Evolutionary conservation across 2,329 filamentous ascomycete species (phyloP).

Genomic region (Penicillium palitans): DNA sequence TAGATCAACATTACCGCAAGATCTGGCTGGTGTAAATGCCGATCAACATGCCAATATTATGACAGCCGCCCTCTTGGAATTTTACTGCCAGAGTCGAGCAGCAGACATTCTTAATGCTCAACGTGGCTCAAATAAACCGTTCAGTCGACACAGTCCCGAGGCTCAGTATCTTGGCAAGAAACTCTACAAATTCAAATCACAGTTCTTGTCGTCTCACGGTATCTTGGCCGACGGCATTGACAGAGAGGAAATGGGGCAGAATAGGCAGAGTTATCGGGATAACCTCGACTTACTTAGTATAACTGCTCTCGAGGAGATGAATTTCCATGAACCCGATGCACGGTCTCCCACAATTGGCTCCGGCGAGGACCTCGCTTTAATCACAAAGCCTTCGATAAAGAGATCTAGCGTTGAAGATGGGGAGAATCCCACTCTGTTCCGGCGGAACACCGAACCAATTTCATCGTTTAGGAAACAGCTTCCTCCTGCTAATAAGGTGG

Average conservation of each 20-base stretch:
- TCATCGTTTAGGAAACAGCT: conserved; percentile 20
- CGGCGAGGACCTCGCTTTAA: conserved; percentile 24
- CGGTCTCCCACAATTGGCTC: conserved; percentile 24
- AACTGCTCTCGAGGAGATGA: conserved; percentile 39
- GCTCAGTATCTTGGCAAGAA: conserved; percentile 44
- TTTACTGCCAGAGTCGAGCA: conserved; percentile 47
- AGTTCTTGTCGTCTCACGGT: conserved; percentile 44
- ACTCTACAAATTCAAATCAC: conserved; percentile 45
- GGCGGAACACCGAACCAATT: conserved; percentile 11
- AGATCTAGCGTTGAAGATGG: conserved; percentile 17
- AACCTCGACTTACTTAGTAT: conserved; percentile 45
- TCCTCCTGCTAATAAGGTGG: conserved; percentile 18
- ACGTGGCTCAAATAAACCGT: conserved; percentile 34
- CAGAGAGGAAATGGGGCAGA: conserved; percentile 38
- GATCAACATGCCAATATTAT: conserved; percentile 44
- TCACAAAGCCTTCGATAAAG: conserved; percentile 20
- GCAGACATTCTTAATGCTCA: conserved; percentile 47
- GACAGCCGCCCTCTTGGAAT: conserved; percentile 48
- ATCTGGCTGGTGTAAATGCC: conserved; percentile 33
- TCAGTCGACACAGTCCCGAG: conserved; percentile 45
- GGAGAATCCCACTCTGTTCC: conserved; percentile 17
- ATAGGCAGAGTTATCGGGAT: conserved; percentile 45
- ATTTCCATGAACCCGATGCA: conserved; percentile 25
- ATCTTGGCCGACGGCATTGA: conserved; percentile 42
- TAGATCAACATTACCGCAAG: conserved; percentile 21